phyloP scores from a whole-genome alignment of 768 basidiomycete genomes.

The Wakefieldia striispora region DNA sequence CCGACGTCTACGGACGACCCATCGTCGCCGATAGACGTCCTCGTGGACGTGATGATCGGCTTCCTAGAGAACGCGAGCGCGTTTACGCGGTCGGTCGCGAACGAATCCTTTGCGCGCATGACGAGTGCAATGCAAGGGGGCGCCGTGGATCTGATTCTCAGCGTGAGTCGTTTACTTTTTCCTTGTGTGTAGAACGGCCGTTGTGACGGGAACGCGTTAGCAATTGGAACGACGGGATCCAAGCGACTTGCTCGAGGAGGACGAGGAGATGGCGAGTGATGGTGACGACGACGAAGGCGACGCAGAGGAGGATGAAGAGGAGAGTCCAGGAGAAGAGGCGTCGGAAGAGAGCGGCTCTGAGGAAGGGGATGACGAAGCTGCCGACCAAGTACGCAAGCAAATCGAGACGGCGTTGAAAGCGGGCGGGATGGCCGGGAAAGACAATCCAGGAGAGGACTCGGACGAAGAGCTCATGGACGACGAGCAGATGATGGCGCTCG shows the following conservation, averaged over 20 bases:
- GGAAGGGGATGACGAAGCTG: constrained; percentile 48
- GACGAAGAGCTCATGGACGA: constrained; percentile 84
- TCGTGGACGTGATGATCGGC: constrained; percentile 89
- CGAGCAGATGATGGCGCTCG: constrained; percentile 97
- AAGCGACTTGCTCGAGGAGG: constrained; percentile 43
- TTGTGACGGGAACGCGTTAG: constrained; percentile 40
- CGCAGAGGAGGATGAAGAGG: constrained; percentile 37
- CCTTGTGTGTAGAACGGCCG: background rate
- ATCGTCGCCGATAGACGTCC: constrained; percentile 75
- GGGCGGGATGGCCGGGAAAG: constrained; percentile 53
- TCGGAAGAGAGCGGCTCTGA: constrained; percentile 39
- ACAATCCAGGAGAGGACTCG: constrained; percentile 51
- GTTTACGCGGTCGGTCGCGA: constrained; percentile 77
- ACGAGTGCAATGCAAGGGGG: constrained; percentile 63
- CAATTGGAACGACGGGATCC: constrained; percentile 80
- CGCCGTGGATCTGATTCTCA: constrained; percentile 77
- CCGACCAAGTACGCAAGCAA: constrained; percentile 59
- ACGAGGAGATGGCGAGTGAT: constrained; percentile 42
- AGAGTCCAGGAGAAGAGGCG: constrained; percentile 30
- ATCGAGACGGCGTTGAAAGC: constrained; percentile 61
- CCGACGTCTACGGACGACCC: constrained; percentile 31
- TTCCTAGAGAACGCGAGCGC: constrained; percentile 81
- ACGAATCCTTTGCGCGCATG: constrained; percentile 74
- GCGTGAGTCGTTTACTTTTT: constrained; percentile 47
- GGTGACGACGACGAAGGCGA: constrained; percentile 34